A percentile compares a stretch with the other conserved stretches of the same genome.
Evolutionary conservation across 1,139 yeast genomes (phyloP).

Genomic region (Geotrichum phurueaensis): DNA sequence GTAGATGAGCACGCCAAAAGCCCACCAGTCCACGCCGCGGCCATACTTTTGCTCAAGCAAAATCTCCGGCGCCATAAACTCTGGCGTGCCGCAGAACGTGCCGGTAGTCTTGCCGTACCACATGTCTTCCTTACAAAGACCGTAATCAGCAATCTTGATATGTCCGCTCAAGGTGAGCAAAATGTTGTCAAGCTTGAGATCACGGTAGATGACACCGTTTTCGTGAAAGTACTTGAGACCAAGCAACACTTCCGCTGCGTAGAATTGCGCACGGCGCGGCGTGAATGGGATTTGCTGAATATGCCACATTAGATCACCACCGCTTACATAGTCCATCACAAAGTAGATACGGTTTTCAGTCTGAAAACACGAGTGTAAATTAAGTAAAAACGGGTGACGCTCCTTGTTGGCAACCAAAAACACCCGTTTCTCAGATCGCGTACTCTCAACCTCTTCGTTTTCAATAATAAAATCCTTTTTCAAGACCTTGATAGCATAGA

Average conservation of each 20-base stretch:
- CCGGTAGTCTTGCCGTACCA: slow-evolving; percentile 82
- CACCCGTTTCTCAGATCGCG: slow-evolving; percentile 87
- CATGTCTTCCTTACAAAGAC: slow-evolving; percentile 94
- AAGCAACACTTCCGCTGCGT: slow-evolving; percentile 90
- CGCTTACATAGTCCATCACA: slow-evolving; percentile 96
- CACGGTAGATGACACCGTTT: slow-evolving; percentile 92
- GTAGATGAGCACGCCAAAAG: slow-evolving; percentile 89
- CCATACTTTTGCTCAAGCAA: slow-evolving; percentile 86
- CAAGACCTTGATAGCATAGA: slow-evolving; percentile 92
- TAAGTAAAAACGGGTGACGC: slow-evolving; percentile 85
- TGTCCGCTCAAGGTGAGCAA: slow-evolving; percentile 84
- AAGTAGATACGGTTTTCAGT: slow-evolving; percentile 94
- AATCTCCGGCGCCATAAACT: slow-evolving; percentile 98
- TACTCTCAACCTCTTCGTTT: slow-evolving; percentile 92
- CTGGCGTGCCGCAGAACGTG: slow-evolving; percentile 98
- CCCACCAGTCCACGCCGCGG: slow-evolving; percentile 99
- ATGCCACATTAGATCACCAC: slow-evolving; percentile 99
- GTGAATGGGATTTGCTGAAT: slow-evolving; percentile 89
- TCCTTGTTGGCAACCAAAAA: slow-evolving; percentile 85
- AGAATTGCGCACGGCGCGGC: slow-evolving; percentile 90
- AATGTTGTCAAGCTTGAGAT: slow-evolving; percentile 89
- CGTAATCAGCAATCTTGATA: slow-evolving; percentile 92
- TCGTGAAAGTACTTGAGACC: slow-evolving; percentile 92
- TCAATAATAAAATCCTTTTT: slow-evolving; percentile 93
- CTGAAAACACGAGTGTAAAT: slow-evolving; percentile 91